Conservation (phyloP, 2,329 filamentous ascomycete genomes). For the Arthrocladium fulminans region DNA sequence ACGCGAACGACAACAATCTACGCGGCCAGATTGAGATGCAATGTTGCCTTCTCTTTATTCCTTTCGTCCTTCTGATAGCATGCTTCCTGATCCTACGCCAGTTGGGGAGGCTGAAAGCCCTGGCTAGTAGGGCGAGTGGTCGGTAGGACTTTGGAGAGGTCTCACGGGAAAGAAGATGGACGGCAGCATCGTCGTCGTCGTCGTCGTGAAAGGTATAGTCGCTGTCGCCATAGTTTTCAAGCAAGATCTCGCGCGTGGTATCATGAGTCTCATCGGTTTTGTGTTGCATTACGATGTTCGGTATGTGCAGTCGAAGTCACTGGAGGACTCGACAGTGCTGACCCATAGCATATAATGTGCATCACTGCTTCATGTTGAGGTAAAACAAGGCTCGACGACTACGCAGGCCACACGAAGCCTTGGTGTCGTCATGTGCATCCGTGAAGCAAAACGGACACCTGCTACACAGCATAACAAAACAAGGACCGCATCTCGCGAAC, state of each 20-base stretch:
- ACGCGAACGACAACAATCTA: slow-evolving; percentile 6
- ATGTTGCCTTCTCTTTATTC: not conserved
- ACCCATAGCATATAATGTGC: not conserved
- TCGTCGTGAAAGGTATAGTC: slow-evolving; percentile 1
- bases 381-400: not conserved
- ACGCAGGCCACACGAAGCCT: not conserved
- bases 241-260: not conserved
- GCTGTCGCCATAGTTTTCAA: slow-evolving; percentile 3
- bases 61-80: not conserved
- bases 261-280: not conserved
- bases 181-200: slow-evolving; percentile 3
- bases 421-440: not conserved
- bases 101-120: not conserved
- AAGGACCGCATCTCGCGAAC: not conserved
- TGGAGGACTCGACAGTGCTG: not conserved
- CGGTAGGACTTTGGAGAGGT: not conserved
- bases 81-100: not conserved
- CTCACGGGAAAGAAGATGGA: not conserved
- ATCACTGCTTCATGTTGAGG: not conserved
- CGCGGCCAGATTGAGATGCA: not conserved
- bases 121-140: not conserved
- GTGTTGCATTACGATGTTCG: not conserved
- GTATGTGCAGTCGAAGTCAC: not conserved
- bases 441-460: not conserved
- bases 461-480: not conserved